Base-by-base conservation (phyloP, 2,329 filamentous ascomycete species). In the Erysiphe pulchra region DNA sequence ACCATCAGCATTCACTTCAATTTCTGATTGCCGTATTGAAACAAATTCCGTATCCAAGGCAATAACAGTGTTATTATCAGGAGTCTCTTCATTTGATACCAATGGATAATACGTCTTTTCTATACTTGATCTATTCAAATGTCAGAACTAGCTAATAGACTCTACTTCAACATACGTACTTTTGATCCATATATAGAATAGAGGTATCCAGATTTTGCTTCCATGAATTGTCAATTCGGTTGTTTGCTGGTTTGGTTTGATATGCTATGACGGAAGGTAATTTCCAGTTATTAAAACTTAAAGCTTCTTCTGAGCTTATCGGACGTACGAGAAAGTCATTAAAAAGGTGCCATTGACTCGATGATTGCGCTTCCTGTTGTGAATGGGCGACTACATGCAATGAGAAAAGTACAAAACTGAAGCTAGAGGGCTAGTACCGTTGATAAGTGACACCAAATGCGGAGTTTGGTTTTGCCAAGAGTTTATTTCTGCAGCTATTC, bases 31-130 rank as follows among this genome's bases (percentile, higher is more conserved):
- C 51, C 92, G 81, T 1, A 94, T 72, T 18, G 85, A 78, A 8
- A 98, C 92, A 53, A 98, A 98, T 60, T 98, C 90, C 0, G 92
- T 92, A 57, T 98, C 90, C 5, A 98, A 74, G 0, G 86, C 90
- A 40, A 94, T 73, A 11, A 90, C 78, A 1, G 75, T 84, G 13
- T 77, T 73, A 0, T 77, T 69, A 0, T 70, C 69, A 1, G 82
- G 84, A 7, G 67, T 68, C 61, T 94, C 86, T 0, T 61, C 63
- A 1, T 65, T 55, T 0, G 65, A 58, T 30, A 73, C 63, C 1
- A 85, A 66, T 0, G 72, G 62, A 13, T 65, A 67, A 50, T 81
- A 80, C 0, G 72, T 75, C 51, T 69, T 69, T 18, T 63, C 61
- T 28, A 28, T 42, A 33, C 41, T 42, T 16, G 16, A 17, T n/a